phyloP scores from a whole-genome alignment of 148 eudicot genomes.

The Cornus controversa region DNA sequence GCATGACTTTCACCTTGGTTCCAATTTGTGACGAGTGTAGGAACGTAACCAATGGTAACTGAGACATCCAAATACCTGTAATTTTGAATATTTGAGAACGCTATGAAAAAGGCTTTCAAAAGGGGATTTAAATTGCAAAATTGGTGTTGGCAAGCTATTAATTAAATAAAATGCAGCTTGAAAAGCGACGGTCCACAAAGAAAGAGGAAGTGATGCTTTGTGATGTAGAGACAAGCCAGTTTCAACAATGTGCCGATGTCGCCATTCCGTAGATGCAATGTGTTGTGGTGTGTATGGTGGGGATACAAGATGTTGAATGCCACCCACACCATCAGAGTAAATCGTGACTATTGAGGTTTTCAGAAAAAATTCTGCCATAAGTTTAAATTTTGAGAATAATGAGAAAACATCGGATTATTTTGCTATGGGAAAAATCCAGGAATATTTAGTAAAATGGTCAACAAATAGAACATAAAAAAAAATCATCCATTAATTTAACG shows the following conservation, averaged over 20 bases:
- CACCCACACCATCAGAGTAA: too few species aligned
- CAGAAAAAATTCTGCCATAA: too few species aligned
- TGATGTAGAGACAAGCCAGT: too few species aligned
- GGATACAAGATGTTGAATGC: too few species aligned
- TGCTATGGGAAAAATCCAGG: too few species aligned
- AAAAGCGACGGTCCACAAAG: background rate
- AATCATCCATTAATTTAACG: background rate
- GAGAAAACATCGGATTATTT: too few species aligned
- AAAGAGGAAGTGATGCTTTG: background rate
- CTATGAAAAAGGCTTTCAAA: background rate
- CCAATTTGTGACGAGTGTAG: background rate
- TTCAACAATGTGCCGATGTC: too few species aligned
- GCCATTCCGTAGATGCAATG: too few species aligned
- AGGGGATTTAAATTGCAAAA: background rate
- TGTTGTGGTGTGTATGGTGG: too few species aligned
- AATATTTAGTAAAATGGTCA: too few species aligned
- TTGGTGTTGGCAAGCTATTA: background rate
- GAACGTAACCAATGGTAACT: background rate
- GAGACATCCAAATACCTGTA: background rate
- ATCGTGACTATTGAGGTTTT: too few species aligned
- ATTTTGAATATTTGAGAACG: background rate
- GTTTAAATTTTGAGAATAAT: too few species aligned
- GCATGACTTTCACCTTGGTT: background rate
- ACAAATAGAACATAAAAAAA: background rate
- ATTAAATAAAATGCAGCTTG: background rate